These are phyloP conservation scores for Sporothrix curviconia DNA, from an alignment of 2,329 filamentous ascomycete genomes.

Conservation along the genomic window DNA sequence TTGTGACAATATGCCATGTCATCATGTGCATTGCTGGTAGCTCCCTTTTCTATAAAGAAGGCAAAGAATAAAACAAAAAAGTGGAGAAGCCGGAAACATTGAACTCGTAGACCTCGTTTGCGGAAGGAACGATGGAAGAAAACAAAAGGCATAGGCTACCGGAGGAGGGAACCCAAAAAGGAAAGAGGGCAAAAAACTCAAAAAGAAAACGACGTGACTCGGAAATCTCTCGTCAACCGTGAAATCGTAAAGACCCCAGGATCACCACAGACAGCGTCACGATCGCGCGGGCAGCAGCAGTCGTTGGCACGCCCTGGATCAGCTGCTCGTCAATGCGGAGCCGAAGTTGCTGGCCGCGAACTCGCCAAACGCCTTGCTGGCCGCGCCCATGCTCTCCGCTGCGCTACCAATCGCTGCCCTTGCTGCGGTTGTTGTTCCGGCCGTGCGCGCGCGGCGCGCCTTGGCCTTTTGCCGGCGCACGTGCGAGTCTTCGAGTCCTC, in stretches of 20 bases:
- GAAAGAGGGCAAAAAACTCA: neutral
- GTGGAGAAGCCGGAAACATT: constrained; percentile 11
- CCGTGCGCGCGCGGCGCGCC: constrained; percentile 30
- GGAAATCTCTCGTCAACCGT: constrained; percentile 49
- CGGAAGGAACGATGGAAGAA: neutral
- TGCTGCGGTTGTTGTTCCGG: constrained; percentile 20
- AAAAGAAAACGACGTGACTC: neutral
- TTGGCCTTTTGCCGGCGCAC: constrained; percentile 1
- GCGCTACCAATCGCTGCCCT: constrained; percentile 19
- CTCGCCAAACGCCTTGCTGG: constrained; percentile 15
- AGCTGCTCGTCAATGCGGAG: constrained; percentile 54
- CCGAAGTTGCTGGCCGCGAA: constrained; percentile 14
- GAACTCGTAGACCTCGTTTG: neutral
- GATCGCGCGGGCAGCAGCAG: constrained; percentile 83
- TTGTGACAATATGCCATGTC: neutral
- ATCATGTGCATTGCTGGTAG: constrained; percentile 6
- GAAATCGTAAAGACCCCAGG: constrained; percentile 87
- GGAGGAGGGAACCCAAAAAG: neutral
- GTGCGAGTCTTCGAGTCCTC: constrained; percentile 32
- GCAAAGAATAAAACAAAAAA: constrained; percentile 1
- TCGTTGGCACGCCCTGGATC: constrained; percentile 89
- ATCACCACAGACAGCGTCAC: constrained; percentile 94
- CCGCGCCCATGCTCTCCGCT: neutral
- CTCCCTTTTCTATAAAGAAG: neutral
- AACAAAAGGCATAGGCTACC: neutral